Base-by-base conservation (phyloP, 106 monocot species). In the Vanilla planifolia region DNA sequence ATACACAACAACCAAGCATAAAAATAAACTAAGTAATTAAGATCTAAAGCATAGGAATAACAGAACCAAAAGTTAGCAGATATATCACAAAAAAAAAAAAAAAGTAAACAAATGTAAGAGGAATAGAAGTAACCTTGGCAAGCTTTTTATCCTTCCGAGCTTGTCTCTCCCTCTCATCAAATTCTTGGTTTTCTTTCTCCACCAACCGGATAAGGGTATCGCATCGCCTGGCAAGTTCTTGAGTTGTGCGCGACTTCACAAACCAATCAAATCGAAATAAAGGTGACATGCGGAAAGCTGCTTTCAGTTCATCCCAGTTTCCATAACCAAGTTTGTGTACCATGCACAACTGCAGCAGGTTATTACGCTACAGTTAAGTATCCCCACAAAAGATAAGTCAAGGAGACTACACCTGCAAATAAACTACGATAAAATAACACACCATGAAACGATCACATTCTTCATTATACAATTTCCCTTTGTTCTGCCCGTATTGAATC, bases 391-490 rank as follows among this genome's bases (percentile, higher is more conserved):
- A 22, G 28, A 65, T 4, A 64, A 64, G 21, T 22, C 6, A 1
- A 21, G 42, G 17, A 7, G 47, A 17, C 8, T 59, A n/a, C n/a
- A n/a, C n/a, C n/a, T 39, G 52, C 17, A 50, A 52, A 35, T 36
- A 34, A 17, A 57, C 10, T 34, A 57, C 28, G 8, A 55, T 1
- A 48, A 52, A 16, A 61, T n/a, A 67, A 20, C 56, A 44, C 36
- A 88, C 88, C 88, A 88, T 83, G 77, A 88, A 88, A 42, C 88
- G 73, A 28, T 88, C 88, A 63, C 88, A 88, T 62, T 88, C 88
- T 72, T 88, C 88, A 79, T 83, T 88, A 51, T 88, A 88, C 48
- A 88, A 42, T 36, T 88, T 88, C 46, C 88, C 88, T 47, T 88
- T 88, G 79, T 88, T 88, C 47, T 88, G 88, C 2, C 88, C 88